phyloP scores from a whole-genome alignment of 148 eudicot genomes.

The Cornus florida region DNA sequence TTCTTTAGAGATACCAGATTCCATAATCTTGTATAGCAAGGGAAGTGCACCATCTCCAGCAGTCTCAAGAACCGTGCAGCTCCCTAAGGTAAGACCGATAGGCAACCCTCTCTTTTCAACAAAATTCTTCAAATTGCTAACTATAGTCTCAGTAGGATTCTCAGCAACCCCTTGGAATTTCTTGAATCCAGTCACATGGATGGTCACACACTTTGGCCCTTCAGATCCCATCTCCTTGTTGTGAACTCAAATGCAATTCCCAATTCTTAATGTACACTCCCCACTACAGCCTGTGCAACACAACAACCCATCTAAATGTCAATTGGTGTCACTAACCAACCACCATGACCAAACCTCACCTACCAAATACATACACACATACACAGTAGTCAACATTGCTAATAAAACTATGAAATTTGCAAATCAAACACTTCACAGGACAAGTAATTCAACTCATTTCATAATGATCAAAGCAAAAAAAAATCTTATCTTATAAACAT shows the following conservation, averaged over 20 bases:
- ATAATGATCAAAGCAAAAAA: not conserved
- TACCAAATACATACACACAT: not conserved
- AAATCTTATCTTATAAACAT: not conserved
- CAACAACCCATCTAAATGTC: not conserved
- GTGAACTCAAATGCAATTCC: conserved; percentile 24
- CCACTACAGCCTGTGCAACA: conserved; percentile 8
- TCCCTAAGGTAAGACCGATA: conserved; percentile 48
- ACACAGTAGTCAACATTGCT: not conserved
- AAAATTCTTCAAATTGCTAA: conserved; percentile 43
- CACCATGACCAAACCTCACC: not conserved
- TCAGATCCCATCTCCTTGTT: conserved; percentile 67
- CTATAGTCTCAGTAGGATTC: conserved; percentile 72
- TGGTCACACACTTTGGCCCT: conserved; percentile 52
- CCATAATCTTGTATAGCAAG: conserved; percentile 46
- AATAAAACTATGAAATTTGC: not conserved
- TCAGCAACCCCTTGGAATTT: conserved; percentile 70
- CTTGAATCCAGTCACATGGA: conserved; percentile 79
- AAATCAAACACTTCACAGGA: not conserved
- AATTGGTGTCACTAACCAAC: not conserved
- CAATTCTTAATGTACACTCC: conserved; percentile 17
- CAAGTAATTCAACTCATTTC: not conserved
- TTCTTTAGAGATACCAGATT: conserved; percentile 28
- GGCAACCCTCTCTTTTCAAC: conserved; percentile 48
- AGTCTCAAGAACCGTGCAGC: conserved; percentile 65
- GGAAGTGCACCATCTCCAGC: conserved; percentile 74